Evolutionary conservation across 345 rosid species (phyloP), one percentile per base, ranked within the genome.

Genomic region (Eucalyptus cladocalyx): DNA sequence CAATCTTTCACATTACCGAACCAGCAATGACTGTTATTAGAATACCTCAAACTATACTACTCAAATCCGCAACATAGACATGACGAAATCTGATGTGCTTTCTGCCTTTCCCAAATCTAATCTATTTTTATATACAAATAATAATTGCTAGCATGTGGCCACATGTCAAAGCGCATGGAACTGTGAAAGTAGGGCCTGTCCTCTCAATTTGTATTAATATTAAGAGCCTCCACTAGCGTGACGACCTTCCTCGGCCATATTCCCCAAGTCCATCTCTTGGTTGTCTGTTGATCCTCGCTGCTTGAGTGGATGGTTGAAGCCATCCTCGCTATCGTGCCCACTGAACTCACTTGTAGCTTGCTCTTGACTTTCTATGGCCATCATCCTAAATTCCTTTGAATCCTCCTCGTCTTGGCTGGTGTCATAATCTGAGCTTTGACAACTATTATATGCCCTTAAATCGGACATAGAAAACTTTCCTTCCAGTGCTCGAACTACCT

Each of bases 401-500:
- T 97, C 97, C 89, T 95, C 96, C 37, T 89, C 88, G 94, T 96
- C 94, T 85, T 96, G 97, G 72, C 86, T 89, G 23, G 95, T 91
- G 92, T 93, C 92, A 80, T 96, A 95, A 87, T 97, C 96, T 50
- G 93, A 92, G 87, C 98, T 95, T 49, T 92, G 97, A 19, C 89
- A 89, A 11, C 94, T 88, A 90, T 93, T 87, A 58, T 89, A 92
- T 6, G 87, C 62, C 87, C 89, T 87, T 80, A 96, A 91, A 67
- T 95, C 96, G n/a, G 91, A 93, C 60, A 95, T 72, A 50, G 97
- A 92, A 50, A 95, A 86, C 56, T 95, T 96, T 53, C 98, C 99
- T 92, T 95, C 98, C 56, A 96, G 90, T 80, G 94, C 96, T 92
- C 96, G 94, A 94, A 95, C 96, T 85, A 95, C 93, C 99, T 97